Evolutionary conservation across 352 stramenopile genomes (phyloP).

Genomic region (Globisporangium paroecandrum): DNA sequence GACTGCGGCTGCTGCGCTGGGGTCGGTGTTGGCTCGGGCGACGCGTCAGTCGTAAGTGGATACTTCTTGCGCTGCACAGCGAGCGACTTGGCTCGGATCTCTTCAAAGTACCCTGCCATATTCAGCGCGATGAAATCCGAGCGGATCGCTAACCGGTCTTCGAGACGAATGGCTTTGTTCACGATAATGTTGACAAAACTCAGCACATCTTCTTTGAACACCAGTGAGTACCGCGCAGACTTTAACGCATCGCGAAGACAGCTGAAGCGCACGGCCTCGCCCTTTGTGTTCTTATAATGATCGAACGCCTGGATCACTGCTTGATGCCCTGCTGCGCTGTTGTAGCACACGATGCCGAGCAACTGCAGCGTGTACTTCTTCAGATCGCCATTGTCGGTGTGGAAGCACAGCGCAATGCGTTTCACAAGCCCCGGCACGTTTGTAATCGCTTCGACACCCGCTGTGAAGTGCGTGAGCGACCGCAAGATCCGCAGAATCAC

Average conservation of each 20-base stretch:
- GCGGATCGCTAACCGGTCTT: constrained; percentile 78
- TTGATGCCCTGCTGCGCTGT: constrained; percentile 76
- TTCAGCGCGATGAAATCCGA: constrained; percentile 83
- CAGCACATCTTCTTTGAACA: constrained; percentile 88
- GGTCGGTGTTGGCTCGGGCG: constrained; percentile 5
- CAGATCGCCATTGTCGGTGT: constrained; percentile 78
- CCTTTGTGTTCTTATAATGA: constrained; percentile 83
- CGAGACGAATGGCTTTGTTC: constrained; percentile 82
- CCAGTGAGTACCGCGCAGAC: constrained; percentile 76
- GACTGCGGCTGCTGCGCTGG: not conserved
- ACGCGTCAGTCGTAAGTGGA: constrained; percentile 37
- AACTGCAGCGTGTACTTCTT: constrained; percentile 83
- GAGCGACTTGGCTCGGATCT: constrained; percentile 79
- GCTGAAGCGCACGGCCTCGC: constrained; percentile 75
- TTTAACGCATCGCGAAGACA: constrained; percentile 79
- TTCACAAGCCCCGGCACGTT: constrained; percentile 80
- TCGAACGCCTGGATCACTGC: constrained; percentile 80
- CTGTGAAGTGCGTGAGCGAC: constrained; percentile 75
- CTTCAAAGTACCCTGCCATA: constrained; percentile 85
- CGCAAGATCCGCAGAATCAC: constrained; percentile 73
- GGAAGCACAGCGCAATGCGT: constrained; percentile 75
- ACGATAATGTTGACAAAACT: constrained; percentile 90
- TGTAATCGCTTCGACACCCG: constrained; percentile 77
- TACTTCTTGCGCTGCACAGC: constrained; percentile 74
- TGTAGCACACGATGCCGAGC: constrained; percentile 84